Base-by-base conservation (phyloP, 805 yeast genomes). In the Starmerella scarabaei region DNA sequence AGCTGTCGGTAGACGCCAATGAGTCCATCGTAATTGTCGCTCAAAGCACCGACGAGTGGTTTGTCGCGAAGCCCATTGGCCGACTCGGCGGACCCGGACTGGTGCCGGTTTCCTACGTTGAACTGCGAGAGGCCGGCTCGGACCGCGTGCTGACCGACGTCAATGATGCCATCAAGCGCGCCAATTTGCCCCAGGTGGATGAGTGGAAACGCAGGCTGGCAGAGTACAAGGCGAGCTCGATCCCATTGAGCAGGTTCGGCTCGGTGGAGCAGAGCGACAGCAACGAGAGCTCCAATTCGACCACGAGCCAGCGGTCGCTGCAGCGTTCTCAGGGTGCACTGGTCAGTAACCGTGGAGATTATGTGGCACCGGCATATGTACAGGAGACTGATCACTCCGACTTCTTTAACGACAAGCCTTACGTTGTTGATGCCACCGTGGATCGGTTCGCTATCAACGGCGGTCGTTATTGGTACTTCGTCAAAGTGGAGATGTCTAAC, bases 51-150 rank as follows among this genome's bases (percentile, higher is more conserved):
- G 80, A 68, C 49, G 99, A 93, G 62, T 91, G 99, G 99, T 86
- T 85, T 53, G 91, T 91, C 44, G 97, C 96, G 4, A 91, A 91
- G 58, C 95, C 95, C 12, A 81, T 91, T 32, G 93, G 88, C 44
- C 68, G 96, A 40, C 66, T 91, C 29, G 97, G 98, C 20, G 98
- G 96, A 1, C 97, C 97, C 0, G 98, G 99, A 1, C 67, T 91
- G 34, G 93, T 91, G 6, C 98, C 99, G 0, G 86, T 83, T 4
- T 73, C 82, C 16, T 91, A 81, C 54, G 91, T 91, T 19, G 82
- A 84, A 54, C 71, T 88, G 28, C 74, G 88, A 30, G 94, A 91
- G 58, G 69, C 85, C 43, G 65, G 75, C 19, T 68, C 82, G 1
- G 73, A 79, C 40, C 64, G 68, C 51, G 67, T 79, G 40, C 66